Evolutionary conservation across 495 filamentous ascomycete species (phyloP).

Genomic region (Polyplosphaeria fusca): DNA sequence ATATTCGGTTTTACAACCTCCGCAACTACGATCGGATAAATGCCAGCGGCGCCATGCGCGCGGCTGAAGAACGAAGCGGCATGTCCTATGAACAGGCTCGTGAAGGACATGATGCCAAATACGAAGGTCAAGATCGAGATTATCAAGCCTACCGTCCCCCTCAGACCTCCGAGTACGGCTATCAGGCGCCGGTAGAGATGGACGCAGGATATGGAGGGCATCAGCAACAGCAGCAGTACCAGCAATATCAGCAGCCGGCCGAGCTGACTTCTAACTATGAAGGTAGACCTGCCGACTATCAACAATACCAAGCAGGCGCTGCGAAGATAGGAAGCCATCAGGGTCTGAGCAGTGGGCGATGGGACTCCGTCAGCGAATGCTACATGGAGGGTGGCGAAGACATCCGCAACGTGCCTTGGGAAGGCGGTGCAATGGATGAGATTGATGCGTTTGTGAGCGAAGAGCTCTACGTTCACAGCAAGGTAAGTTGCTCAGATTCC

Average conservation of each 20-base stretch:
- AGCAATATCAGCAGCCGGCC: conserved; percentile 20
- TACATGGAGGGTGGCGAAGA: conserved; percentile 81
- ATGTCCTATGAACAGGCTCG: conserved; percentile 71
- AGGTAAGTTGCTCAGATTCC: conserved; percentile 47
- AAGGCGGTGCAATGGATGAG: conserved; percentile 63
- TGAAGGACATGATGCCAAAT: conserved; percentile 59
- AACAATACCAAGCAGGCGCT: conserved; percentile 68
- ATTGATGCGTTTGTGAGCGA: conserved; percentile 88
- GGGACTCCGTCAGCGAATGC: conserved; percentile 76
- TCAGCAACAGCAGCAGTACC: not conserved
- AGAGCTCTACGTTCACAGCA: conserved; percentile 91
- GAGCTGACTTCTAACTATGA: too few relatives aligned
- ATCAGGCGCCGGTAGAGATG: conserved; percentile 31
- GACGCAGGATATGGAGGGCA: conserved; percentile 21
- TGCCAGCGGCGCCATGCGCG: conserved; percentile 56
- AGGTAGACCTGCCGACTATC: conserved; percentile 37
- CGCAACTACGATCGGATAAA: conserved; percentile 93
- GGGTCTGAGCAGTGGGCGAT: conserved; percentile 50
- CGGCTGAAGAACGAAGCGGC: conserved; percentile 63
- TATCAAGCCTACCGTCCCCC: conserved; percentile 30
- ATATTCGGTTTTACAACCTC: conserved; percentile 94
- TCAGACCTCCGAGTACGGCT: conserved; percentile 16
- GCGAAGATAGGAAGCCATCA: conserved; percentile 37
- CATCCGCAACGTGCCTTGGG: conserved; percentile 77
- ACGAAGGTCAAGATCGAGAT: conserved; percentile 2